Base-by-base conservation (phyloP, 441 rosid genomes). In the Mallotus repandus region DNA sequence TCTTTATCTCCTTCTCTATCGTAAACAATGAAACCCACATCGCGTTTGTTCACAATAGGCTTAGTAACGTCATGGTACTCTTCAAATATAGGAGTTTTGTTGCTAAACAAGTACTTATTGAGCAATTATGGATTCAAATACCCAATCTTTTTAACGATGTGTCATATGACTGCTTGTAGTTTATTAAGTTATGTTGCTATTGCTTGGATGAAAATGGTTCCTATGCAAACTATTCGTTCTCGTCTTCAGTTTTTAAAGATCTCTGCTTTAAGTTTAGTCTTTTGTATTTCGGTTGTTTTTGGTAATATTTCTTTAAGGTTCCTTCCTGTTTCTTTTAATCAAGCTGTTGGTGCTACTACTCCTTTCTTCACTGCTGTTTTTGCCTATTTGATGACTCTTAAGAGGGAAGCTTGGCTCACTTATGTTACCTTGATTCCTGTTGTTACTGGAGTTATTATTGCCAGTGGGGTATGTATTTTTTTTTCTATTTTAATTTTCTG, bases 151-250 rank as follows among this genome's bases (percentile, higher is more conserved):
- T 84, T 94, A 68, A 92, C 97, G 62, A 92, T 94, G 97, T 94
- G 98, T 68, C 98, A 94, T 85, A 94, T 92, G 98, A 88, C 95
- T 9, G 93, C 97, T 45, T 94, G 98, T 74, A 88, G 93, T 35
- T 73, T 94, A 78, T 82, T 92, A 41, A 90, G 97, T 85, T 94
- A 92, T 81, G 72, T 94, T 52, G 92, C 97, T 76, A 85, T 92
- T 75, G 97, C 89, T 16, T 92, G 97, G 97, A 65, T 92, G 81
- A 90, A 89, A 87, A 85, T 92, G 91, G 97, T 92, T 13, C 98
- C 97, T 18, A 87, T 94, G 90, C 98, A 94, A 76, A 88, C 94
- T 13, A 85, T 94, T 74, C 89, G 97, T 68, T 94, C 98, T 18
- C 83, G 89, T 14, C 74, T 80, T 53, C 98, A 94, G 73, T 90